A percentile compares a stretch with the other conserved stretches of the same genome.
phyloP scores from a whole-genome alignment of 345 rosid genomes.

The Heritiera fomes region DNA sequence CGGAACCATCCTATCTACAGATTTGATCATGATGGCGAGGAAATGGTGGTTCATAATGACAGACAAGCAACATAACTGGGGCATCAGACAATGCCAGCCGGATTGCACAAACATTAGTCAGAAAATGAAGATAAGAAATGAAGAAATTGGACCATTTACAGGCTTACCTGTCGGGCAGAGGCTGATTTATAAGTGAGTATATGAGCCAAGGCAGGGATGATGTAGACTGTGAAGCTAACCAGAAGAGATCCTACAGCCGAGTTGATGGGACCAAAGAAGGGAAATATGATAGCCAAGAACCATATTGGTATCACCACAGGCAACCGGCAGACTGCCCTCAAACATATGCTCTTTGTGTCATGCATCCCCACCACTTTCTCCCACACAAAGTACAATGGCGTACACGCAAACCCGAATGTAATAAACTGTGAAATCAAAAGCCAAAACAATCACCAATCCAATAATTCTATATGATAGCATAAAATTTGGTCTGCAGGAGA shows the following conservation, averaged over 20 bases:
- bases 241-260: conserved; percentile 83
- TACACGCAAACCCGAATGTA: conserved; percentile 83
- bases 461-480: not conserved
- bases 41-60: not conserved
- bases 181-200: conserved; percentile 72
- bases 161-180: conserved; percentile 60
- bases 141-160: conserved; percentile 11
- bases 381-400: conserved; percentile 89
- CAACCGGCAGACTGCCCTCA: conserved; percentile 64
- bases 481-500: not conserved
- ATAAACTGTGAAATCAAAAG: conserved; percentile 53
- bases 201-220: conserved; percentile 84
- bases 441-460: not conserved
- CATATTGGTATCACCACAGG: conserved; percentile 85
- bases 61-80: conserved; percentile 7
- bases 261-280: conserved; percentile 89
- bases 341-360: conserved; percentile 65
- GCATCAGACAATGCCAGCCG: not conserved
- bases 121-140: conserved; percentile 16
- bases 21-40: not conserved
- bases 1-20: not conserved
- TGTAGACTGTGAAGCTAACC: conserved; percentile 87
- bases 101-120: conserved; percentile 11
- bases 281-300: conserved; percentile 86
- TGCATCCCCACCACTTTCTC: conserved; percentile 86